phyloP scores from a whole-genome alignment of 2,329 filamentous ascomycete genomes.

The Claviceps monticola region DNA sequence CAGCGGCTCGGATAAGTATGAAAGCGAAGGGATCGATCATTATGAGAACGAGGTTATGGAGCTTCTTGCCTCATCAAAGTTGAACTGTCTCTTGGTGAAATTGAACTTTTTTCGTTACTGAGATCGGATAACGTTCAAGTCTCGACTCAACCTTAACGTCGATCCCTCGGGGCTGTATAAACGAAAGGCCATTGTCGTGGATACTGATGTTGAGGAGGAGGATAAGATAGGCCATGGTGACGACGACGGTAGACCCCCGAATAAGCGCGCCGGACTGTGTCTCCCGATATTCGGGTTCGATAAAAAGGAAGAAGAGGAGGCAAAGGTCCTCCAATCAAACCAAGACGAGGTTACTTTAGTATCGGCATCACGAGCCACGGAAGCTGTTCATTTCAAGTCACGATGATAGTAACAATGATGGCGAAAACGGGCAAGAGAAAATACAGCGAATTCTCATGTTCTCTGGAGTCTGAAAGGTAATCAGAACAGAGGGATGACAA shows the following conservation, averaged over 20 bases:
- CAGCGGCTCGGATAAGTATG: conserved; percentile 18
- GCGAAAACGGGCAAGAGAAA: neutral
- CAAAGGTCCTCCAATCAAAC: neutral
- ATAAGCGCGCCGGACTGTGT: neutral
- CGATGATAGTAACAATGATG: conserved; percentile 3
- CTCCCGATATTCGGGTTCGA: conserved; percentile 1
- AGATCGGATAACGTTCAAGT: conserved; percentile 6
- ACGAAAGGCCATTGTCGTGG: conserved; percentile 14
- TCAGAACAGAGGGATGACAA: conserved; percentile 4
- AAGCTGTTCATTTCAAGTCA: neutral
- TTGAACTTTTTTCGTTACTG: conserved; percentile 2
- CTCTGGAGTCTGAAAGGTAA: conserved; percentile 6
- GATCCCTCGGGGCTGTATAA: conserved; percentile 12
- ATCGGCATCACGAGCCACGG: neutral
- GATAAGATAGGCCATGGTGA: conserved; percentile 15
- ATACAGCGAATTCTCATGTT: neutral
- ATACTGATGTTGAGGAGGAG: conserved; percentile 13
- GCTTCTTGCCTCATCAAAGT: conserved; percentile 7
- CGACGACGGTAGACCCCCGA: conserved; percentile 1
- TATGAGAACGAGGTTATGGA: neutral
- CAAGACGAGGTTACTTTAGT: neutral
- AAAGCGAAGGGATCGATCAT: conserved; percentile 22
- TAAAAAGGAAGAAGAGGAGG: neutral
- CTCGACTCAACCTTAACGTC: neutral
- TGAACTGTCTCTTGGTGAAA: neutral